Conservation (phyloP, 139 green algal genomes). For the Micractinium conductrix region DNA sequence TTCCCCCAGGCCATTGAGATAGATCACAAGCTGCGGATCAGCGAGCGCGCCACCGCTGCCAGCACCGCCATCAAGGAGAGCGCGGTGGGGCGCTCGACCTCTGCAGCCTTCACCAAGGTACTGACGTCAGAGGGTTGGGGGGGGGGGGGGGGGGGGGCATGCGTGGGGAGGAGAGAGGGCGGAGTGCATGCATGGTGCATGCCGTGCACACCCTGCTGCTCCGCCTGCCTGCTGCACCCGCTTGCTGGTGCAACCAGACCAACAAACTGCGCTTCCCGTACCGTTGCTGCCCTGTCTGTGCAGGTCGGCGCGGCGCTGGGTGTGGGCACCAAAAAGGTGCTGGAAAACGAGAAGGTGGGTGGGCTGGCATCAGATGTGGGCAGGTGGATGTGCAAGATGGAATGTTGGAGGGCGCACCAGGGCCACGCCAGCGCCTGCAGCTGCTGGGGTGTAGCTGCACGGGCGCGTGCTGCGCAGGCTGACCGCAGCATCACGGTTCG, state of each 20-base stretch:
- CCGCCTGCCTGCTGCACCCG: too few relatives aligned
- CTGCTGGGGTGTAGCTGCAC: neutral
- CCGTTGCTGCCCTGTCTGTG: too few relatives aligned
- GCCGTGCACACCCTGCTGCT: too few relatives aligned
- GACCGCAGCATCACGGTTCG: neutral
- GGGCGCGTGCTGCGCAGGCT: neutral
- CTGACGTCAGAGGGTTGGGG: too few relatives aligned
- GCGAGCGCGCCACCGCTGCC: conserved; percentile 23
- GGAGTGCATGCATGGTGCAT: too few relatives aligned
- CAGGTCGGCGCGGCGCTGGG: conserved; percentile 11
- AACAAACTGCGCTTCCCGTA: too few relatives aligned
- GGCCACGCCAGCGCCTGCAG: neutral
- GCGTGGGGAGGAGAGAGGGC: too few relatives aligned
- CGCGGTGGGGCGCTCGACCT: conserved; percentile 4
- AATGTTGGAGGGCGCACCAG: too few relatives aligned
- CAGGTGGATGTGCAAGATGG: neutral
- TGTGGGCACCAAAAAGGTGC: conserved; percentile 11
- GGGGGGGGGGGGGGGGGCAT: too few relatives aligned
- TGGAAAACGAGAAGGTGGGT: conserved; percentile 34
- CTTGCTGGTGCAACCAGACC: too few relatives aligned
- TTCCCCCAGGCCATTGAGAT: conserved; percentile 13
- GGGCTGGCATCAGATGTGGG: neutral
- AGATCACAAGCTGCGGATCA: conserved; percentile 32
- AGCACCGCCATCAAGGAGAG: conserved; percentile 21
- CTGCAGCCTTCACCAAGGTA: neutral